Conservation (phyloP, 192 early-diverging fungal genomes). For the Paraglomus brasilianum region DNA sequence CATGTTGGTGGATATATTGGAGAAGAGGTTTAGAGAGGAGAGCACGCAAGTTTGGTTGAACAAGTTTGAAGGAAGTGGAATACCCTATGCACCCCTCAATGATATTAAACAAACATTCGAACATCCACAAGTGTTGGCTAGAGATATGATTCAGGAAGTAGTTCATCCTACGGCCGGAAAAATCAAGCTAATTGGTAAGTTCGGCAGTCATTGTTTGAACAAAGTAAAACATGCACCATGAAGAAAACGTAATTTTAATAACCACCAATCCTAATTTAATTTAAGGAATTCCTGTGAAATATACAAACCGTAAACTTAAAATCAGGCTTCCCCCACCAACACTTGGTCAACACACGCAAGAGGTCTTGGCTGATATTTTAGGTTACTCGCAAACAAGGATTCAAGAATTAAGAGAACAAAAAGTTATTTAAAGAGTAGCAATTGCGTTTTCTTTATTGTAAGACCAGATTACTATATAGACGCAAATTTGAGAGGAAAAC, state of each 20-base stretch:
- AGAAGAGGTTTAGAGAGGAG: slow-evolving; percentile 44
- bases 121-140: slow-evolving; percentile 68
- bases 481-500: too few species aligned
- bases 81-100: slow-evolving; percentile 77
- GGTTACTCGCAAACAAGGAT: slow-evolving; percentile 65
- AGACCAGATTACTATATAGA: too few species aligned
- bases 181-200: slow-evolving; percentile 70
- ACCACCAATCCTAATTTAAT: neutral
- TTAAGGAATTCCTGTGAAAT: slow-evolving; percentile 71
- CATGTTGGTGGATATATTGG: slow-evolving; percentile 61
- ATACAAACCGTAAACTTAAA: slow-evolving; percentile 58
- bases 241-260: neutral
- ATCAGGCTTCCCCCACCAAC: slow-evolving; percentile 77
- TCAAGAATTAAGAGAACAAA: slow-evolving; percentile 36
- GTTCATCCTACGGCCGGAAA: slow-evolving; percentile 78
- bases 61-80: slow-evolving; percentile 62
- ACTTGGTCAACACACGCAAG: slow-evolving; percentile 87
- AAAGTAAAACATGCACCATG: too few species aligned
- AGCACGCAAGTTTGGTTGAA: slow-evolving; percentile 63
- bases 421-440: slow-evolving; percentile 49
- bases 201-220: too few species aligned
- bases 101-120: slow-evolving; percentile 44
- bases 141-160: slow-evolving; percentile 74
- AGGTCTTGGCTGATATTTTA: slow-evolving; percentile 65
- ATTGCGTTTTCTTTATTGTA: too few species aligned